A percentile compares a stretch with the other conserved stretches of the same genome.
These are phyloP conservation scores for Starmerella kuoi DNA, from an alignment of 805 yeast genomes.

Conservation along the genomic window DNA sequence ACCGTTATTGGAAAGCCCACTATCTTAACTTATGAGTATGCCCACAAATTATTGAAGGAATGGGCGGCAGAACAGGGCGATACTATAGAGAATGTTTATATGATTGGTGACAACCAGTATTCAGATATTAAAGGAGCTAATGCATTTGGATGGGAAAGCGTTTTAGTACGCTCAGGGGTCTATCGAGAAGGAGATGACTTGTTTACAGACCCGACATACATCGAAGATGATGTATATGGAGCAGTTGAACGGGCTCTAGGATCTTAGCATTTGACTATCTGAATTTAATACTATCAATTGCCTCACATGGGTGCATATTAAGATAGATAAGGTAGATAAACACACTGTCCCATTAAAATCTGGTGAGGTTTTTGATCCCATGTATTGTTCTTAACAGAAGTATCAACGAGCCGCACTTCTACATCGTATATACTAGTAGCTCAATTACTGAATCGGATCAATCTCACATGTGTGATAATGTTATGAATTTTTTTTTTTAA, in stretches of 20 bases:
- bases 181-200: constrained; percentile 41
- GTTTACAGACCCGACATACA: constrained; percentile 37
- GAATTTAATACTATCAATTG: too few species aligned
- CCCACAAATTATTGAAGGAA: constrained; percentile 57
- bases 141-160: constrained; percentile 75
- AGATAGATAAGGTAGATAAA: too few species aligned
- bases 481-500: too few species aligned
- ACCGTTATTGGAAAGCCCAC: constrained; percentile 86
- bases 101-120: constrained; percentile 97
- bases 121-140: constrained; percentile 87
- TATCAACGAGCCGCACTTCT: too few species aligned
- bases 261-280: too few species aligned
- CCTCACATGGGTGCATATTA: too few species aligned
- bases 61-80: constrained; percentile 36
- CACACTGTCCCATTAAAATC: too few species aligned
- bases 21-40: constrained; percentile 71
- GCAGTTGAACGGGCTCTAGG: constrained; percentile 34
- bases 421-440: too few species aligned
- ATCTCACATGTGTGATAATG: too few species aligned
- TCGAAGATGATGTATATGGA: constrained; percentile 39
- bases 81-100: constrained; percentile 47
- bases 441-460: too few species aligned
- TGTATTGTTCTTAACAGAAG: too few species aligned
- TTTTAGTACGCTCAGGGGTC: constrained; percentile 81
- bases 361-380: too few species aligned